These are phyloP conservation scores for Cryptosporidium sp. DNA, from an alignment of 169 alveolate species.

Conservation along the genomic window DNA sequence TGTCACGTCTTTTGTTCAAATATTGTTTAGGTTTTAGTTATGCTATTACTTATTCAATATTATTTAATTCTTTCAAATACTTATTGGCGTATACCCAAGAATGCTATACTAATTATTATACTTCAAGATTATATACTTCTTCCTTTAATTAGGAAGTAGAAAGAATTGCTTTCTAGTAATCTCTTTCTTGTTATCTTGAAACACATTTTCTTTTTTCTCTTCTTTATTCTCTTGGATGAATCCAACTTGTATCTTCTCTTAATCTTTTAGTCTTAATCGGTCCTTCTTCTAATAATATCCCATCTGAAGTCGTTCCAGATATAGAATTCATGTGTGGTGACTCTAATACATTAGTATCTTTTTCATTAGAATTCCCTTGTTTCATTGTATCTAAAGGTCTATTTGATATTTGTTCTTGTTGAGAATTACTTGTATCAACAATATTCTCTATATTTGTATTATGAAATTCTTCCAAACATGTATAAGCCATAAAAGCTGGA, in stretches of 20 bases:
- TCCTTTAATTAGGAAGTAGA: background rate
- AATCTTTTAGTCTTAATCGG: conserved; percentile 2
- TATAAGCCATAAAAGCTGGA: conserved; percentile 74
- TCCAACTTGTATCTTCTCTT: conserved; percentile 35
- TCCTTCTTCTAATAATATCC: background rate
- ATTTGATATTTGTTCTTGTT: background rate
- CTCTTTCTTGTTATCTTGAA: background rate
- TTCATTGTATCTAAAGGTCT: background rate
- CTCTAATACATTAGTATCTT: background rate
- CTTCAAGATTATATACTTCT: background rate
- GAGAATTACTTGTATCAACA: background rate
- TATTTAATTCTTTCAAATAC: background rate
- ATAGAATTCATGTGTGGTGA: background rate
- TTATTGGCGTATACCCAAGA: conserved; percentile 76
- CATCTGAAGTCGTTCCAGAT: background rate
- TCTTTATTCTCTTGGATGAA: conserved; percentile 3
- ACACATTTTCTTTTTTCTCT: background rate
- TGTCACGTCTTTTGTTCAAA: conserved; percentile 66
- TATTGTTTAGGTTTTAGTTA: conserved; percentile 24
- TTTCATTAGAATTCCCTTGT: background rate
- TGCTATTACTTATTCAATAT: conserved; percentile 36
- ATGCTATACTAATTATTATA: conserved; percentile 36
- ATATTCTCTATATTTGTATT: background rate
- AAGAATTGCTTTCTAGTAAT: background rate
- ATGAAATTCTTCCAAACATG: conserved; percentile 70